Percentiles rank a stretch among this genome's conserved stretches.
Conservation (phyloP, 352 stramenopile genomes). For the Pythium dissimile region DNA sequence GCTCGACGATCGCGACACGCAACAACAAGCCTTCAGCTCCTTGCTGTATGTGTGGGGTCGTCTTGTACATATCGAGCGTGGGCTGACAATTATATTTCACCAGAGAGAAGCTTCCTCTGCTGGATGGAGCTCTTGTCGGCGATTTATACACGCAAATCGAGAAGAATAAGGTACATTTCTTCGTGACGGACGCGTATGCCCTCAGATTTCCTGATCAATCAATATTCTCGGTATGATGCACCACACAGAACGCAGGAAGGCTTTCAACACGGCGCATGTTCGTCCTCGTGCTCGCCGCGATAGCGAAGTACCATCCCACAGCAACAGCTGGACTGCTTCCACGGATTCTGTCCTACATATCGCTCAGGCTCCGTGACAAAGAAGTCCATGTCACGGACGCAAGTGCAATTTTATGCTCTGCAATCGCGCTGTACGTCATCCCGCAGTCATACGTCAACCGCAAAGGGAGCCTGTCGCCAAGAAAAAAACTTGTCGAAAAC, state of each 20-base stretch:
- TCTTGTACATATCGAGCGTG: neutral
- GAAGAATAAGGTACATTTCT: conserved; percentile 48
- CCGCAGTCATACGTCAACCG: conserved; percentile 14
- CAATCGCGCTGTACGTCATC: conserved; percentile 45
- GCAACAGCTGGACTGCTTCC: conserved; percentile 34
- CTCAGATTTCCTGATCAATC: too few relatives aligned
- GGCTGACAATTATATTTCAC: neutral
- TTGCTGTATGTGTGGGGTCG: conserved; percentile 31
- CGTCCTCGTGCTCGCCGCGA: conserved; percentile 47
- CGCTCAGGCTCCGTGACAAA: conserved; percentile 51
- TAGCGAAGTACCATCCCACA: conserved; percentile 45
- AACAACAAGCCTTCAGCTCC: conserved; percentile 50
- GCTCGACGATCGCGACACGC: conserved; percentile 63
- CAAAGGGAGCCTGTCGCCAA: conserved; percentile 14
- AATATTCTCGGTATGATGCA: neutral
- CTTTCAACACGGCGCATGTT: conserved; percentile 58
- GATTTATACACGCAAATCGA: conserved; percentile 48
- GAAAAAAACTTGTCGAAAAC: conserved; percentile 6
- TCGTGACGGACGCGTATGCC: neutral
- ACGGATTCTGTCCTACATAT: conserved; percentile 40
- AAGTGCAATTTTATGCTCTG: conserved; percentile 48
- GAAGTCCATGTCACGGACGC: conserved; percentile 50
- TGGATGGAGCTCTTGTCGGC: conserved; percentile 33
- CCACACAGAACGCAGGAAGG: conserved; percentile 27
- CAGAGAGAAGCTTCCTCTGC: conserved; percentile 35